phyloP scores from a whole-genome alignment of 805 yeast genomes.

The Candida boleticola region DNA sequence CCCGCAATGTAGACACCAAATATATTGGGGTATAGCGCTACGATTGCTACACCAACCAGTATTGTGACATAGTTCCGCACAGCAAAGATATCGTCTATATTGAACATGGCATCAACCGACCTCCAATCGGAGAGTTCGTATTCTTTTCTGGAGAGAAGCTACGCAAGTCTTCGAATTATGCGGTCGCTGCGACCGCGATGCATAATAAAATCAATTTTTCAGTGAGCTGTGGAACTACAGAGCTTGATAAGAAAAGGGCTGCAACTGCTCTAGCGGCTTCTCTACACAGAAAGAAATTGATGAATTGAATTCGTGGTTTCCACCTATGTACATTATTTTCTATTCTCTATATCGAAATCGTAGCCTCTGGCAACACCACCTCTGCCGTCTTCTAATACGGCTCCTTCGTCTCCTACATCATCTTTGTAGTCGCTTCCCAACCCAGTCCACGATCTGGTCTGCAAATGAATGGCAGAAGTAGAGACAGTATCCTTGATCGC shows the following conservation, averaged over 20 bases:
- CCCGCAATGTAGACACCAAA: background rate
- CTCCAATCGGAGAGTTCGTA: no score
- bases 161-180: no score
- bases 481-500: slow-evolving; percentile 78
- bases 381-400: slow-evolving; percentile 77
- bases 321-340: no score
- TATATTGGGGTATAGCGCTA: background rate
- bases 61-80: background rate
- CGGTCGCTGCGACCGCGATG: no score
- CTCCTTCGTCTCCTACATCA: slow-evolving; percentile 40
- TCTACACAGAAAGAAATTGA: no score
- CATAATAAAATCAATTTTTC: no score
- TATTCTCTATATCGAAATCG: slow-evolving; percentile 28
- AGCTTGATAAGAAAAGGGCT: no score
- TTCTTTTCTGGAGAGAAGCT: no score
- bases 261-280: no score
- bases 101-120: no score
- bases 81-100: background rate
- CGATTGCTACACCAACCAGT: background rate
- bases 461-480: slow-evolving; percentile 79
- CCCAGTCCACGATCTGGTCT: slow-evolving; percentile 81
- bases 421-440: slow-evolving; percentile 75
- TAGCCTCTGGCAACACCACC: slow-evolving; percentile 92
- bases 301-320: no score
- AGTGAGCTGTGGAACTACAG: no score